These are phyloP conservation scores for Spathaspora girioi DNA, from an alignment of 805 yeast genomes.

Conservation along the genomic window DNA sequence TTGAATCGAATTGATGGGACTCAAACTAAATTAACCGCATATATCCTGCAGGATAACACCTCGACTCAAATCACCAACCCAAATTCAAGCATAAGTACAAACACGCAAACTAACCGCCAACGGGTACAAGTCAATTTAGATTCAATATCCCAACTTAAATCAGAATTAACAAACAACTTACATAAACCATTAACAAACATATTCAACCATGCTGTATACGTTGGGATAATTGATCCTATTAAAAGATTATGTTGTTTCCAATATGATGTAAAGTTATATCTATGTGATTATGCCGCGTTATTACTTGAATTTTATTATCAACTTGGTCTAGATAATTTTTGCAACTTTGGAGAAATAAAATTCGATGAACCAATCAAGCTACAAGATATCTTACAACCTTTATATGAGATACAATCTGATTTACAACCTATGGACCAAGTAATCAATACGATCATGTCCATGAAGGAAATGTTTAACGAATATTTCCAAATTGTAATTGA, in stretches of 20 bases:
- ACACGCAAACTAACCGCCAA: conserved; percentile 1
- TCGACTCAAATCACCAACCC: neutral
- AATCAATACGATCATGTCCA: conserved; percentile 24
- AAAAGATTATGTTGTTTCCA: conserved; percentile 81
- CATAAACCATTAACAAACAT: conserved; percentile 60
- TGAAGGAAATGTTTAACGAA: conserved; percentile 78
- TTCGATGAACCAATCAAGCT: conserved; percentile 21
- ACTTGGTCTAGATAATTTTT: conserved; percentile 69
- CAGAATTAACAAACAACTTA: conserved; percentile 42
- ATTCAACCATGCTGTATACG: conserved; percentile 65
- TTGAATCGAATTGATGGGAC: conserved; percentile 68
- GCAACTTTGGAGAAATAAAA: conserved; percentile 63
- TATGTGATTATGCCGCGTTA: conserved; percentile 77
- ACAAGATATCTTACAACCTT: conserved; percentile 33
- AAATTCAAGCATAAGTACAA: no score
- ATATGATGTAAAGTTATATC: conserved; percentile 68
- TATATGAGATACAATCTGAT: conserved; percentile 20
- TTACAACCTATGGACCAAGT: conserved; percentile 14
- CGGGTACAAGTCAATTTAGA: conserved; percentile 46
- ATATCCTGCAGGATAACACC: neutral
- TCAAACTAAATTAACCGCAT: conserved; percentile 39
- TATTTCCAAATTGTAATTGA: conserved; percentile 62
- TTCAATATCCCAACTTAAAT: conserved; percentile 56
- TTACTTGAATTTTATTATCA: conserved; percentile 76
- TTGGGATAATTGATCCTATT: conserved; percentile 76